Evolutionary conservation across 1,284 basidiomycete species (phyloP), one percentile per base, ranked within the genome.

Genomic region (Quambalaria eucalypti): DNA sequence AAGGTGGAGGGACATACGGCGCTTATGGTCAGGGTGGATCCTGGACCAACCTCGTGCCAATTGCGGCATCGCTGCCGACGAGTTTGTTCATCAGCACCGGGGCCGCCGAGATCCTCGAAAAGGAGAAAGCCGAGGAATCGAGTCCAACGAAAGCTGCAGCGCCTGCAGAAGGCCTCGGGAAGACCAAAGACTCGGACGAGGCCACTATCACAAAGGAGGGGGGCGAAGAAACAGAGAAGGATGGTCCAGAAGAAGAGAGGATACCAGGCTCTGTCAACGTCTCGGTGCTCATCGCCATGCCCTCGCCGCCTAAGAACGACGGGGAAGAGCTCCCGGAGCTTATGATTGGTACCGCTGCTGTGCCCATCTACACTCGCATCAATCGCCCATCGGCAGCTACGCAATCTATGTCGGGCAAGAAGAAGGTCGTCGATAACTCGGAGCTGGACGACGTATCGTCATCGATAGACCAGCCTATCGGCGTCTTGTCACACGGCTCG

Each of bases 321-420:
- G 68, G 68, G 53, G 69, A 69, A 39, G 67, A 69, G 56, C 56
- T 71, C 14, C 67, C 69, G 1, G 69, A 71, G 57, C 61, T 71
- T 36, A 61, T 71, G 29, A 67, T 71, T 56, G 69, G 69, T 28
- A 71, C 69, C 1, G 67, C 69, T 16, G 62, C 59, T n/a, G 67
- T 69, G n/a, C 69, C 69, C n/a, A 58, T 71, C 39, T 71, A 61
- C 29, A 46, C 61, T 10, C 57, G 63, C 6, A 53, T 12, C 19
- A 40, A 19, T 40, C 29, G 38, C 51, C 1, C 50, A 47, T 8
- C 42, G 57, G 23, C 54, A 60, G 47, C 51, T 23, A 7, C 40
- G 21, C 4, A 14, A 46, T 19, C 21, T 33, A 33, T 16, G 31
- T 8, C 31, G 31, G 9, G 8, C 31, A 33, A 33, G 31, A 33